Evolutionary conservation across 345 rosid species (phyloP).

Genomic region (Eutrema japonicum): DNA sequence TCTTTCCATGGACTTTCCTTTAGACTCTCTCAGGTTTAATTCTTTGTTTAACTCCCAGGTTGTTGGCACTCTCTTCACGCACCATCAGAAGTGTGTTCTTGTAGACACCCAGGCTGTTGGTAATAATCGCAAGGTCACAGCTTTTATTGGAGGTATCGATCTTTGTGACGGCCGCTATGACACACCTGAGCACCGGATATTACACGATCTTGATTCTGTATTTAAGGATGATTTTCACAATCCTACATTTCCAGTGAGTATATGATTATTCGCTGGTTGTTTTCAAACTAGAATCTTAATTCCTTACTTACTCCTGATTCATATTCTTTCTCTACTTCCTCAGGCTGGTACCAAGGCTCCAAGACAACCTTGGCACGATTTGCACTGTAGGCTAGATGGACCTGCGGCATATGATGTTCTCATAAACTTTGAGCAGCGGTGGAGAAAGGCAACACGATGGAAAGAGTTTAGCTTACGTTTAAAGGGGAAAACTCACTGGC

Average conservation of each 20-base stretch:
- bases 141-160: constrained; percentile 93
- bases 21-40: constrained; percentile 6
- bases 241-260: constrained; percentile 86
- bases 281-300: constrained; percentile 17
- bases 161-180: constrained; percentile 99
- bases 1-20: constrained; percentile 9
- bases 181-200: constrained; percentile 85
- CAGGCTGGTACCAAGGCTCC: constrained; percentile 78
- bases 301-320: constrained; percentile 16
- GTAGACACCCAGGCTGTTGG: constrained; percentile 88
- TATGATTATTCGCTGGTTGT: constrained; percentile 27
- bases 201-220: constrained; percentile 64
- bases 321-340: constrained; percentile 19
- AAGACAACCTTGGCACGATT: constrained; percentile 97
- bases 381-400: constrained; percentile 89
- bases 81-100: constrained; percentile 90
- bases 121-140: constrained; percentile 75
- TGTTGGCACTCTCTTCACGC: constrained; percentile 90
- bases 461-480: constrained; percentile 67
- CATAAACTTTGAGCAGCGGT: constrained; percentile 95
- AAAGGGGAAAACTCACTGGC: constrained; percentile 67
- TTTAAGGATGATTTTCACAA: constrained; percentile 86
- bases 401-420: constrained; percentile 97
- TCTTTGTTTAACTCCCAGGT: constrained; percentile 52
- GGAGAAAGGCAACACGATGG: constrained; percentile 87